Conservation (phyloP, 1,139 yeast genomes). For the Geotrichum europaeum region DNA sequence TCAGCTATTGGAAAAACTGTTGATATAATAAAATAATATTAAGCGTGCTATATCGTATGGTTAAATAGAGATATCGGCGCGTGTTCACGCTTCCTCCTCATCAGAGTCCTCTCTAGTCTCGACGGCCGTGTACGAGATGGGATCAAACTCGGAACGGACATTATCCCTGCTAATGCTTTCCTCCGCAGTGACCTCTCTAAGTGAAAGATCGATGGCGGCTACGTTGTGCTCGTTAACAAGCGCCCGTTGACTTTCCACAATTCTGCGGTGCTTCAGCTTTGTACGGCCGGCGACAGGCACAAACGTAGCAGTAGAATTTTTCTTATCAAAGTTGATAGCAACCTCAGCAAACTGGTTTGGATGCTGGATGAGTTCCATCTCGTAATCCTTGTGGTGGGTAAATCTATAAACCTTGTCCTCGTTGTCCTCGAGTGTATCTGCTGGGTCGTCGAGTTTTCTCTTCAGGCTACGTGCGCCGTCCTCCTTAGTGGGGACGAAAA, state of each 20-base stretch:
- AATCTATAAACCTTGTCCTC: slow-evolving; percentile 49
- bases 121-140: slow-evolving; percentile 40
- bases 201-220: slow-evolving; percentile 47
- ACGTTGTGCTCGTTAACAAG: slow-evolving; percentile 45
- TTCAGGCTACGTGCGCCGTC: slow-evolving; percentile 33
- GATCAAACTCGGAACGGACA: slow-evolving; percentile 64
- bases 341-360: slow-evolving; percentile 50
- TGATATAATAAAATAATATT: neutral
- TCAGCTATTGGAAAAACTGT: neutral
- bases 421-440: slow-evolving; percentile 34
- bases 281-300: slow-evolving; percentile 74
- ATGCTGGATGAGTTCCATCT: slow-evolving; percentile 55
- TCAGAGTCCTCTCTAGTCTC: slow-evolving; percentile 14
- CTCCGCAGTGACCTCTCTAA: slow-evolving; percentile 68
- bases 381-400: slow-evolving; percentile 71
- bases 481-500: slow-evolving; percentile 50
- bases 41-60: neutral
- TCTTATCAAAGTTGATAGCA: slow-evolving; percentile 48
- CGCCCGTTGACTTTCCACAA: slow-evolving; percentile 47
- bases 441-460: slow-evolving; percentile 27
- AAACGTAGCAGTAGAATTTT: slow-evolving; percentile 60
- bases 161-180: slow-evolving; percentile 66
- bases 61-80: neutral
- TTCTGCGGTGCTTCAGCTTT: slow-evolving; percentile 79
- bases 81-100: neutral